phyloP scores from a whole-genome alignment of 2,329 filamentous ascomycete genomes.

The Coleophoma cylindrospora region DNA sequence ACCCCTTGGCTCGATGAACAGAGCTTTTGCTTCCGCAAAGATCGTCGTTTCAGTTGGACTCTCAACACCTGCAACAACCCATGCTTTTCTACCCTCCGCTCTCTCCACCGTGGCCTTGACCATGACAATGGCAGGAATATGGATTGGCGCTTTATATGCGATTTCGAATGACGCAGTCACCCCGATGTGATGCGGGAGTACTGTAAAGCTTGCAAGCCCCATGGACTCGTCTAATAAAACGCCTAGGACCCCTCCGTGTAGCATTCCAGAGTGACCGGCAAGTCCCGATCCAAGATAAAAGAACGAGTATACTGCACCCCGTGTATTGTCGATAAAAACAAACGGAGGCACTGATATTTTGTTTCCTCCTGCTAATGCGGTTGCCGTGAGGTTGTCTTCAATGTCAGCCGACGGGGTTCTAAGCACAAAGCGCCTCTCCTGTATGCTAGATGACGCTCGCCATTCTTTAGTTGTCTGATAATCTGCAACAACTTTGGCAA shows the following conservation, averaged over 20 bases:
- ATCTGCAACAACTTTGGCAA: too few relatives aligned
- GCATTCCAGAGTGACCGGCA: background rate
- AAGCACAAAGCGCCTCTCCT: too few relatives aligned
- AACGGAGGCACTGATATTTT: too few relatives aligned
- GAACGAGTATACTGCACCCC: background rate
- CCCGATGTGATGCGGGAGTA: background rate
- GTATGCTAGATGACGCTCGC: too few relatives aligned
- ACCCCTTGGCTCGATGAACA: too few relatives aligned
- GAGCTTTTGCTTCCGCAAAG: too few relatives aligned
- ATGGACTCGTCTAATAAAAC: background rate
- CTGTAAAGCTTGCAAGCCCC: background rate
- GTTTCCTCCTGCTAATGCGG: too few relatives aligned
- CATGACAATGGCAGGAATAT: background rate
- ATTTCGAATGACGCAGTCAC: background rate
- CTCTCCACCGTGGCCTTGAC: background rate
- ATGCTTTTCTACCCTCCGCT: background rate
- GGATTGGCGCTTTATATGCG: background rate
- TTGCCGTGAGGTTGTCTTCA: too few relatives aligned
- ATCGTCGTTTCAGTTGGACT: background rate
- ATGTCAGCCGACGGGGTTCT: too few relatives aligned
- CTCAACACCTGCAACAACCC: background rate
- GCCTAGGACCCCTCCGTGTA: background rate
- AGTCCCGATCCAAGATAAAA: background rate
- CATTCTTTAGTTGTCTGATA: too few relatives aligned
- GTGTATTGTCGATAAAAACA: background rate